phyloP scores from a whole-genome alignment of 106 monocot species.

The Dioscorea zingiberensis region DNA sequence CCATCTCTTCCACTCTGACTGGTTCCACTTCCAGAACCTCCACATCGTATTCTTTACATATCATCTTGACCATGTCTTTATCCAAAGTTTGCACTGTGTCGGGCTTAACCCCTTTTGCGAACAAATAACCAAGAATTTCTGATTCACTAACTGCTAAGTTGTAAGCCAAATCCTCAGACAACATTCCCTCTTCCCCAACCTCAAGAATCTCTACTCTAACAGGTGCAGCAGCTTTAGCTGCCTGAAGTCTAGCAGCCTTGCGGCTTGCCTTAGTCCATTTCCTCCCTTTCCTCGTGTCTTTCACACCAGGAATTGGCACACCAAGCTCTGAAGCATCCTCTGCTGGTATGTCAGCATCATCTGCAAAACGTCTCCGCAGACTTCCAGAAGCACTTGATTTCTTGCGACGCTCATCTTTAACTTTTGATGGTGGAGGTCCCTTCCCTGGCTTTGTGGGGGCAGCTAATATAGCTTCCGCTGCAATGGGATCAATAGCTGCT shows the following conservation, averaged over 20 bases:
- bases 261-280: slow-evolving; percentile 86
- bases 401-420: slow-evolving; percentile 66
- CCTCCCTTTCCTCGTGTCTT: slow-evolving; percentile 49
- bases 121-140: slow-evolving; percentile 67
- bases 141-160: slow-evolving; percentile 60
- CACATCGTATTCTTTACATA: slow-evolving; percentile 91
- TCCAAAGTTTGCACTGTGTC: slow-evolving; percentile 55
- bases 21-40: slow-evolving; percentile 76
- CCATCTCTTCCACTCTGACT: slow-evolving; percentile 78
- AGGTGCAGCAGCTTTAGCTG: slow-evolving; percentile 67
- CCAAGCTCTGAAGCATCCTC: slow-evolving; percentile 57
- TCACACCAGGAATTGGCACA: slow-evolving; percentile 60
- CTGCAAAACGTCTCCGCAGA: slow-evolving; percentile 45
- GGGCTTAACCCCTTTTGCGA: slow-evolving; percentile 60
- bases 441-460: slow-evolving; percentile 63
- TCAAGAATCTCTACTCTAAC: slow-evolving; percentile 93
- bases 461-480: slow-evolving; percentile 39
- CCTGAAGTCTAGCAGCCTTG: slow-evolving; percentile 72
- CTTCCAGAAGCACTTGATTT: slow-evolving; percentile 37
- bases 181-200: slow-evolving; percentile 86
- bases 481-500: slow-evolving; percentile 52
- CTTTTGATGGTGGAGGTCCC: slow-evolving; percentile 39
- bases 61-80: slow-evolving; percentile 94
- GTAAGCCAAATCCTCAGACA: slow-evolving; percentile 70
- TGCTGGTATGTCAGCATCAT: slow-evolving; percentile 25